Conservation (phyloP, 306 rosid species). For the Cucurbita moschata region DNA sequence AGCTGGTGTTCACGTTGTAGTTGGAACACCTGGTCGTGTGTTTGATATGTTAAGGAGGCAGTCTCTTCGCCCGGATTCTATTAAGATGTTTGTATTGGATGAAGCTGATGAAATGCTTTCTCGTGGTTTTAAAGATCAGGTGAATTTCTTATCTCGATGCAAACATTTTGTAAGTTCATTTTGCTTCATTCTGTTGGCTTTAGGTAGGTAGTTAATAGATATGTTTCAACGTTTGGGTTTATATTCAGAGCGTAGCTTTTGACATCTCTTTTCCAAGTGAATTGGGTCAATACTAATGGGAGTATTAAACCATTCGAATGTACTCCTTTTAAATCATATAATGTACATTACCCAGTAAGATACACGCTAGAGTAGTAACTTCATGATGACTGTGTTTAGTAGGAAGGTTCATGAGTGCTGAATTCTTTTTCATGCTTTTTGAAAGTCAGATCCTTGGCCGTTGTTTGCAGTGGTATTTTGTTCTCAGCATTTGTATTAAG, state of each 20-base stretch:
- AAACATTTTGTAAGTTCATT: neutral
- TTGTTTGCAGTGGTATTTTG: neutral
- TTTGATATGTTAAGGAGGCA: constrained; percentile 91
- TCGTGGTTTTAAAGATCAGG: constrained; percentile 98
- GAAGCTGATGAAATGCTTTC: constrained; percentile 99
- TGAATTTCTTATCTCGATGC: constrained; percentile 11
- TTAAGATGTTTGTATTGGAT: constrained; percentile 84
- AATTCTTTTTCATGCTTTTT: neutral
- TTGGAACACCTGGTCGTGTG: constrained; percentile 96
- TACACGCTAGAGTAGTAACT: neutral
- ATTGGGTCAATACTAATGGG: neutral
- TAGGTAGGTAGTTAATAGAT: neutral
- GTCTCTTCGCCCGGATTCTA: constrained; percentile 75
- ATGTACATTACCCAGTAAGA: neutral
- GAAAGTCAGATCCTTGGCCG: neutral
- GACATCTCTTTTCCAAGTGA: neutral
- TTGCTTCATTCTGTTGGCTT: neutral
- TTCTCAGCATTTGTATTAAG: neutral
- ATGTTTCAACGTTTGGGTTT: neutral
- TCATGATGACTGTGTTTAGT: neutral
- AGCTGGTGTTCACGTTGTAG: constrained; percentile 91
- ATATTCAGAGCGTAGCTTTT: neutral
- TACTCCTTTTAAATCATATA: neutral
- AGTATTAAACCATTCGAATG: neutral
- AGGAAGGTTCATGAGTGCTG: neutral